Conservation (phyloP, 2,329 filamentous ascomycete species). For the Epicoccum sorghinum region DNA sequence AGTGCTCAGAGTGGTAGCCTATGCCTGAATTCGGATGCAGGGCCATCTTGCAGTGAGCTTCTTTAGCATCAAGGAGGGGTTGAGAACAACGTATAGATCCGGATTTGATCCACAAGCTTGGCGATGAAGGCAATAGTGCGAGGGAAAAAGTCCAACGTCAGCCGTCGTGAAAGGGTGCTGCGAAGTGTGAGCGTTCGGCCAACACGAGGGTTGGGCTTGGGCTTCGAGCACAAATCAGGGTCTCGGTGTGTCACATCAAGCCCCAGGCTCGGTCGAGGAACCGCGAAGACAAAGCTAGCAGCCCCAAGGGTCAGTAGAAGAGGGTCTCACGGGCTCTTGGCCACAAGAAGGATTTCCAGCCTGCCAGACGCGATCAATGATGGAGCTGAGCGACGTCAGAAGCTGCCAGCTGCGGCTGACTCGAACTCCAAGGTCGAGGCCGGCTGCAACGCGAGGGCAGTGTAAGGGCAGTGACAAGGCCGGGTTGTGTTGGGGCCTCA, state of each 20-base stretch:
- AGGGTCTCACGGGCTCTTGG: background rate
- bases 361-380: background rate
- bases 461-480: constrained; percentile 1
- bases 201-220: background rate
- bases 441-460: background rate
- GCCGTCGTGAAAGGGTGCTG: background rate
- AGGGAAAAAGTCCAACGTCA: constrained; percentile 2
- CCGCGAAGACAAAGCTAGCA: no score
- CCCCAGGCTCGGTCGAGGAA: background rate
- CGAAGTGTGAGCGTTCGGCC: background rate
- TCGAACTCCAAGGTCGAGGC: background rate
- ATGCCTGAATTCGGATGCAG: constrained; percentile 8
- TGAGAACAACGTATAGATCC: background rate
- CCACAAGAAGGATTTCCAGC: background rate
- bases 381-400: constrained; percentile 5
- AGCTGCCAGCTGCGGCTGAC: constrained; percentile 9
- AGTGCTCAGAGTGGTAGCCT: constrained; percentile 2
- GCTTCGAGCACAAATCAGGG: background rate
- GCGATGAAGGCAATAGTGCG: background rate
- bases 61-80: background rate
- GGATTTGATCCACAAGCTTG: background rate
- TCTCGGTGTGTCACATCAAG: constrained; percentile 2
- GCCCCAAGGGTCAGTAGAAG: background rate
- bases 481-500: constrained; percentile 1
- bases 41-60: constrained; percentile 11